A percentile compares a stretch with the other conserved stretches of the same genome.
Conservation (phyloP, 805 yeast species). For the Pichia thaimueangensis region DNA sequence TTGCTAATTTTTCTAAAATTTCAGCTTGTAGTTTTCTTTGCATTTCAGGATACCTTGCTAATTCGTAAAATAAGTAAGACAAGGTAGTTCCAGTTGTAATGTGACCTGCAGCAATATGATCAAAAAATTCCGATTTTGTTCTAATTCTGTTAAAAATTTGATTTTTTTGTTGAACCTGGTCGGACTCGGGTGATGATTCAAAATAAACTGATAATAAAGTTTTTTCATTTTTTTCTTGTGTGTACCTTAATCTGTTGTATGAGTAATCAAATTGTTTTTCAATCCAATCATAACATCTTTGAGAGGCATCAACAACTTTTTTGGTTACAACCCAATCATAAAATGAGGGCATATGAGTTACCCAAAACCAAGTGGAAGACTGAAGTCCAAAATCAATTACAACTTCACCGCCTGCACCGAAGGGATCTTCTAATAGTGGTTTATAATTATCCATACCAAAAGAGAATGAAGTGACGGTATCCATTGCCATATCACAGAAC, state of each 20-base stretch:
- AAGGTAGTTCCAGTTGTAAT: constrained; percentile 67
- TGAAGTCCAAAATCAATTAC: constrained; percentile 41
- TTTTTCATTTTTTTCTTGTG: constrained; percentile 14
- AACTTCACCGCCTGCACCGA: constrained; percentile 34
- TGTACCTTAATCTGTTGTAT: constrained; percentile 12
- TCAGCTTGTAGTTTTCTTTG: constrained; percentile 47
- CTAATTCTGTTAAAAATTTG: constrained; percentile 16
- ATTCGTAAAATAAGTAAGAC: constrained; percentile 51
- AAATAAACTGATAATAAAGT: constrained; percentile 24
- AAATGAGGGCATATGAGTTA: constrained; percentile 50
- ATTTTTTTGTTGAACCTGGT: constrained; percentile 7
- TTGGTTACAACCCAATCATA: constrained; percentile 39
- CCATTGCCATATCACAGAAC: constrained; percentile 71
- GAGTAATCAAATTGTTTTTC: constrained; percentile 25
- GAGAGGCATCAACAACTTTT: constrained; percentile 33
- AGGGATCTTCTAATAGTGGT: constrained; percentile 35
- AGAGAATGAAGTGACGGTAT: constrained; percentile 55
- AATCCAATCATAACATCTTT: constrained; percentile 41
- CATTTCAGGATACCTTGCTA: constrained; percentile 42
- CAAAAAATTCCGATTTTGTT: constrained; percentile 46
- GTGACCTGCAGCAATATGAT: constrained; percentile 73
- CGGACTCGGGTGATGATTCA: neutral
- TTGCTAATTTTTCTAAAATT: constrained; percentile 19
- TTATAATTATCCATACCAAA: constrained; percentile 47
- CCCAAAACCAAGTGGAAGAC: constrained; percentile 60